Percentiles rank a stretch among this genome's conserved stretches.
phyloP scores from a whole-genome alignment of 257 asterid species.

The Nicotiana obtusifolia region DNA sequence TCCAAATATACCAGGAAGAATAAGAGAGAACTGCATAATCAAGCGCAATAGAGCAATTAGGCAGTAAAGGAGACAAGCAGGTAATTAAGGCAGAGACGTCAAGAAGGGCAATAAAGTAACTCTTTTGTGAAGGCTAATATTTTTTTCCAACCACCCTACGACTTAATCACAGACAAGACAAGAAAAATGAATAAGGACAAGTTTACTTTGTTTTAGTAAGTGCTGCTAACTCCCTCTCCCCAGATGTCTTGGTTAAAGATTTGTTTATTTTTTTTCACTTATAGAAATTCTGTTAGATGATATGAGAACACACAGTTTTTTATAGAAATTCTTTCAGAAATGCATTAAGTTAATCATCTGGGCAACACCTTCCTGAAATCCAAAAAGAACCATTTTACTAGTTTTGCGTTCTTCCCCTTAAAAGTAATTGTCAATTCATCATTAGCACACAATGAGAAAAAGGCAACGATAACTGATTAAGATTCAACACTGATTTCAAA shows the following conservation, averaged over 20 bases:
- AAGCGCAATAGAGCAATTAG: neutral
- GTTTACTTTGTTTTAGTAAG: neutral
- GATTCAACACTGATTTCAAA: neutral
- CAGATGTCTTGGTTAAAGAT: too few species aligned
- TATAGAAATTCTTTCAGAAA: neutral
- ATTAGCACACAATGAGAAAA: neutral
- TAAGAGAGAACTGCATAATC: neutral
- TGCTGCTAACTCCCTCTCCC: neutral
- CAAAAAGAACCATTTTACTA: neutral
- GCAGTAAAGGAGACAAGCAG: neutral
- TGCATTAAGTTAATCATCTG: constrained; percentile 1
- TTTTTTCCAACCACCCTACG: neutral
- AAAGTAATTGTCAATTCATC: constrained; percentile 1
- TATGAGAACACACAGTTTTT: too few species aligned
- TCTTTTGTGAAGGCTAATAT: neutral
- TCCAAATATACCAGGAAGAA: neutral
- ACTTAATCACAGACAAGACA: neutral
- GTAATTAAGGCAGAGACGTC: neutral
- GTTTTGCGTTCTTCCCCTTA: neutral
- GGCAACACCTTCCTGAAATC: neutral
- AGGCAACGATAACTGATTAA: neutral
- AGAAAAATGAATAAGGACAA: neutral
- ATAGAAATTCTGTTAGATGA: too few species aligned
- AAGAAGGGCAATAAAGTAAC: neutral
- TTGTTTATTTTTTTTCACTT: too few species aligned